Evolutionary conservation across 2,329 filamentous ascomycete genomes (phyloP).

Genomic region (Tricladium varicosporioides): DNA sequence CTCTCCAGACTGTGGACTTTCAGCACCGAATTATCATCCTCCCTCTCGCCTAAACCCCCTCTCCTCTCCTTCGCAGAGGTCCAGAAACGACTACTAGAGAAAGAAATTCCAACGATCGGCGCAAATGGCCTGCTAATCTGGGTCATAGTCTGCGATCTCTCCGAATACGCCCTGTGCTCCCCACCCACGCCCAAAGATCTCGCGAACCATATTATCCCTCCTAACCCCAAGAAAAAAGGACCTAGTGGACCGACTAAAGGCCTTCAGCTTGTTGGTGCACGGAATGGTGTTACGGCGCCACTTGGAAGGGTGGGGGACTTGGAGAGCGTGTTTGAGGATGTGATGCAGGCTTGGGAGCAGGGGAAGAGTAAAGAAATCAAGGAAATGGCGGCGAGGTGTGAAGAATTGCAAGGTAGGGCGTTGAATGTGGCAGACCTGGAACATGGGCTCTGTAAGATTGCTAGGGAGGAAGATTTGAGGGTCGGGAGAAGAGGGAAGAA

Average conservation of each 20-base stretch:
- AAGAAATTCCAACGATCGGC: conserved; percentile 3
- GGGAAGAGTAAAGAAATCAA: conserved; percentile 33
- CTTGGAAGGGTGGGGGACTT: background rate
- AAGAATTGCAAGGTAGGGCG: conserved; percentile 4
- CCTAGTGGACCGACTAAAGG: conserved; percentile 8
- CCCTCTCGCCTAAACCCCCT: no score
- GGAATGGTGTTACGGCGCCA: background rate
- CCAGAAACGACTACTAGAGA: background rate
- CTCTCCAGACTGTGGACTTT: conserved; percentile 5
- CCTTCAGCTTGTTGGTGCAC: background rate
- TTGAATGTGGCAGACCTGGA: conserved; percentile 12
- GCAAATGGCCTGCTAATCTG: conserved; percentile 7
- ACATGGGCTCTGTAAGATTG: conserved; percentile 16
- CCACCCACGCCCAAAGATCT: conserved; percentile 4
- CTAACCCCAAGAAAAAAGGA: conserved; percentile 1
- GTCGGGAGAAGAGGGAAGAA: no score
- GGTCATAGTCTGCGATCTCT: conserved; percentile 12
- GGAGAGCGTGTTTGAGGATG: background rate
- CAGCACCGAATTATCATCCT: no score
- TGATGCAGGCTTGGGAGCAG: conserved; percentile 1
- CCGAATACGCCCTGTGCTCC: conserved; percentile 9
- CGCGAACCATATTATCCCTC: conserved; percentile 5
- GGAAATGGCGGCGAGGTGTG: conserved; percentile 2
- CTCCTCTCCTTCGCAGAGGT: conserved; percentile 1
- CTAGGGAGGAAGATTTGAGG: background rate